Percentiles rank a stretch among this genome's conserved stretches.
These are phyloP conservation scores for Mycena haematopus DNA, from an alignment of 768 basidiomycete species.

Conservation along the genomic window DNA sequence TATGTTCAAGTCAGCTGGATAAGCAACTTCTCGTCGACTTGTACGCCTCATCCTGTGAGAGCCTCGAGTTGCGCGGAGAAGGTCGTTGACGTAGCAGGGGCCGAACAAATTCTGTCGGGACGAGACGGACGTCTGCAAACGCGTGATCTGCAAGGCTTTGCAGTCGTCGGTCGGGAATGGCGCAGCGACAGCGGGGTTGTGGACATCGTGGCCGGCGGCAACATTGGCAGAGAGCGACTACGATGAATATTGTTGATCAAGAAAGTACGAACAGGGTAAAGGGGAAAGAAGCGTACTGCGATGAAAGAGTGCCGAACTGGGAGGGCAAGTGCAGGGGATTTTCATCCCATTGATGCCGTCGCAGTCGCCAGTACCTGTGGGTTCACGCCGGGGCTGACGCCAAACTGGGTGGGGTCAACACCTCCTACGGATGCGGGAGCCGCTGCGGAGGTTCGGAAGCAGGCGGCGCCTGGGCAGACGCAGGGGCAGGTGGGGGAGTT, in stretches of 20 bases:
- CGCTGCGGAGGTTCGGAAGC: background rate
- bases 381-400: background rate
- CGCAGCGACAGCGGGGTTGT: conserved; percentile 64
- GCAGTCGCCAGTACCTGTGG: conserved; percentile 1
- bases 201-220: conserved; percentile 61
- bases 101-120: conserved; percentile 81
- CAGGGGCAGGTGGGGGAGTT: conserved; percentile 1
- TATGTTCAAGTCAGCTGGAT: no score
- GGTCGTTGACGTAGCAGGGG: conserved; percentile 70
- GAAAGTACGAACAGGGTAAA: no score
- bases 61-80: conserved; percentile 31
- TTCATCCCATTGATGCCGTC: conserved; percentile 40
- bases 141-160: conserved; percentile 55
- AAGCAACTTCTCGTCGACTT: background rate
- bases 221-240: conserved; percentile 63
- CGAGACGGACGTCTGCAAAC: conserved; percentile 64
- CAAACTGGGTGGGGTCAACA: conserved; percentile 5
- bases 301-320: conserved; percentile 45
- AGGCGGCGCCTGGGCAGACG: conserved; percentile 4
- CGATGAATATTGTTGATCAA: conserved; percentile 40
- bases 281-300: background rate
- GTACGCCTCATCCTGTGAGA: background rate
- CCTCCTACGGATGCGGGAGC: conserved; percentile 20
- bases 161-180: conserved; percentile 70
- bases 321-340: conserved; percentile 64